Percentiles rank a stretch among this genome's conserved stretches.
These are phyloP conservation scores for Lichtheimia hyalospora DNA, from an alignment of 371 early-diverging fungal genomes.

Conservation along the genomic window DNA sequence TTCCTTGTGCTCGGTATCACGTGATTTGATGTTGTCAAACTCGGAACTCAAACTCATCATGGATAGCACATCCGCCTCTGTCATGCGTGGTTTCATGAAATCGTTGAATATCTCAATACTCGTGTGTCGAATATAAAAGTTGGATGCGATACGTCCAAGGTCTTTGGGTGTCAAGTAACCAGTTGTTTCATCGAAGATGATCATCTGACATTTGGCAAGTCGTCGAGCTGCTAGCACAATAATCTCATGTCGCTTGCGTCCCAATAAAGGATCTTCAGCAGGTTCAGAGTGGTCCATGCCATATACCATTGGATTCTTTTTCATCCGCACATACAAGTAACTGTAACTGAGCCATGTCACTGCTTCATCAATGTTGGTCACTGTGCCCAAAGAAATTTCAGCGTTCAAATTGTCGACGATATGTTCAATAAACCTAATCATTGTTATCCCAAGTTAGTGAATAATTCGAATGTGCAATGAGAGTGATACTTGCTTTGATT, in stretches of 20 bases:
- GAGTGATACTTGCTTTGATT: conserved; percentile 64
- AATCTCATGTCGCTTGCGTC: conserved; percentile 26
- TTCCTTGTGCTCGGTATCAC: conserved; percentile 86
- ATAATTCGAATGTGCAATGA: neutral
- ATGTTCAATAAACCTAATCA: conserved; percentile 69
- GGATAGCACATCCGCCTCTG: conserved; percentile 87
- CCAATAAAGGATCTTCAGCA: conserved; percentile 76
- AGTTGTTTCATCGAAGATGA: conserved; percentile 81
- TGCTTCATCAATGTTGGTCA: conserved; percentile 92
- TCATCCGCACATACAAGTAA: conserved; percentile 97
- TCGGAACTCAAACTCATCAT: conserved; percentile 90
- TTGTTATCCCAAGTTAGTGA: neutral
- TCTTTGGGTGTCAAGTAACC: conserved; percentile 88
- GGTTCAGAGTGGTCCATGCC: conserved; percentile 81
- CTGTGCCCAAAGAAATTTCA: conserved; percentile 95
- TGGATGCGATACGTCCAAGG: conserved; percentile 89
- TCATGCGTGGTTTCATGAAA: conserved; percentile 73
- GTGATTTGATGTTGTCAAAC: conserved; percentile 89
- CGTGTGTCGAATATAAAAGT: conserved; percentile 86
- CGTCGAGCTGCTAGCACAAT: conserved; percentile 17
- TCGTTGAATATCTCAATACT: conserved; percentile 86
- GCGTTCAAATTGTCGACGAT: conserved; percentile 96
- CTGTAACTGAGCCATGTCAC: conserved; percentile 98
- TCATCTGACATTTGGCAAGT: conserved; percentile 91
- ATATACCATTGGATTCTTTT: conserved; percentile 90